Percentiles rank a stretch among this genome's conserved stretches.
Evolutionary conservation across 2,329 filamentous ascomycete species (phyloP).

Genomic region (Phaeosphaeria sp.): DNA sequence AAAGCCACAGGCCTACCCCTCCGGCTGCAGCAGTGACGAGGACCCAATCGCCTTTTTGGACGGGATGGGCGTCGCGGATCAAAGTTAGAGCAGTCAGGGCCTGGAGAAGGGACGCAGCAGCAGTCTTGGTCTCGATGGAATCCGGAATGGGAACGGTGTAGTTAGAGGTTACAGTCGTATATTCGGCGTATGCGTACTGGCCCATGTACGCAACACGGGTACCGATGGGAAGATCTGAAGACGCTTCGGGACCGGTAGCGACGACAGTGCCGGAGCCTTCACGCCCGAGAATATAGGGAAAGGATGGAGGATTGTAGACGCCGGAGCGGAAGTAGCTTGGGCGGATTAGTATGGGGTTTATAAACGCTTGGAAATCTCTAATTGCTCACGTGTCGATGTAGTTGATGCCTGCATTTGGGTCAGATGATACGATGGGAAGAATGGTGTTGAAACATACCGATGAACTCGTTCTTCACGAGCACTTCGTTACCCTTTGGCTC

Average conservation of each 20-base stretch:
- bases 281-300: constrained; percentile 79
- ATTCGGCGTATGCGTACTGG: constrained; percentile 64
- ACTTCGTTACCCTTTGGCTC: constrained; percentile 71
- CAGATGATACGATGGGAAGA: too few relatives aligned
- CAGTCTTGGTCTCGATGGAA: constrained; percentile 65
- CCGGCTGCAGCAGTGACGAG: constrained; percentile 87
- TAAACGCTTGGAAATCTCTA: not conserved
- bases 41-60: constrained; percentile 79
- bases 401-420: constrained; percentile 66
- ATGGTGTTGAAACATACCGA: constrained; percentile 50
- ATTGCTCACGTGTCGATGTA: constrained; percentile 77
- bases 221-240: constrained; percentile 65
- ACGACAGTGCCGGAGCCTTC: constrained; percentile 78
- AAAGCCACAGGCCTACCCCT: constrained; percentile 73
- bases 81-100: constrained; percentile 83
- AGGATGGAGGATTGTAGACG: constrained; percentile 71
- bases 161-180: constrained; percentile 60
- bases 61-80: constrained; percentile 73
- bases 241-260: constrained; percentile 61
- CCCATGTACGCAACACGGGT: constrained; percentile 75
- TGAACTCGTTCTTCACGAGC: constrained; percentile 79
- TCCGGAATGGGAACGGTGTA: constrained; percentile 70
- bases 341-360: not conserved
- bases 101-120: constrained; percentile 76
- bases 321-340: constrained; percentile 83